These are phyloP conservation scores for Suillus lakei DNA, from an alignment of 768 basidiomycete species.

Conservation along the genomic window DNA sequence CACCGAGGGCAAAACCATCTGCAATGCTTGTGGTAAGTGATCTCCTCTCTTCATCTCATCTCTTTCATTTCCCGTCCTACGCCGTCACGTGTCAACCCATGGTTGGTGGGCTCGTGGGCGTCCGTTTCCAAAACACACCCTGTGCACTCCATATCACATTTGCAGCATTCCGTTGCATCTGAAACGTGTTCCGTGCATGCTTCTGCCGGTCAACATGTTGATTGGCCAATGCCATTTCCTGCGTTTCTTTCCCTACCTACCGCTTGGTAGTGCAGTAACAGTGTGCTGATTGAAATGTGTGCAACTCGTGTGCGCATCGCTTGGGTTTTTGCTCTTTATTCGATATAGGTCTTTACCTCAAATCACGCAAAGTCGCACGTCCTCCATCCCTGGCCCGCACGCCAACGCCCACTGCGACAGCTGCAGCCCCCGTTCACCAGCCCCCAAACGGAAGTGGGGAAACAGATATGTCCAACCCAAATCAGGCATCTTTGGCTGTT, in stretches of 20 bases:
- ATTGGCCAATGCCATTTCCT: slow-evolving; percentile 38
- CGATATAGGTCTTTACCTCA: slow-evolving; percentile 79
- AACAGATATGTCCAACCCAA: slow-evolving; percentile 41
- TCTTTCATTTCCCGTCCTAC: slow-evolving; percentile 37
- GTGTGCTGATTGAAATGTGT: slow-evolving; percentile 46
- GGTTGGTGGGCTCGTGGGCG: slow-evolving; percentile 39
- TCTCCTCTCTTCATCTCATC: slow-evolving; percentile 38
- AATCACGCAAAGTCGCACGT: slow-evolving; percentile 77
- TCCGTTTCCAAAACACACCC: slow-evolving; percentile 30
- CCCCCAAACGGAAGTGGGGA: slow-evolving; percentile 39
- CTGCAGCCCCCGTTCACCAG: slow-evolving; percentile 34
- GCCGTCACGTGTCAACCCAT: slow-evolving; percentile 45
- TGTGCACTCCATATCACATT: slow-evolving; percentile 37
- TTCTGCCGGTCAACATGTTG: slow-evolving; percentile 34
- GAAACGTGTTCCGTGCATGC: slow-evolving; percentile 39
- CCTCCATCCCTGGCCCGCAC: slow-evolving; percentile 60
- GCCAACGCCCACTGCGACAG: slow-evolving; percentile 39
- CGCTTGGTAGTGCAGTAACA: slow-evolving; percentile 39
- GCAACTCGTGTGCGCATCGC: slow-evolving; percentile 41
- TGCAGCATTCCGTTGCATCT: slow-evolving; percentile 36
- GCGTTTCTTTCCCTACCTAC: slow-evolving; percentile 35
- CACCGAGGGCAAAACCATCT: slow-evolving; percentile 79
- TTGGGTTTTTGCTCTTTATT: slow-evolving; percentile 38
- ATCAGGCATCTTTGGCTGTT: slow-evolving; percentile 39
- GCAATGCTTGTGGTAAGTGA: slow-evolving; percentile 88